phyloP scores from a whole-genome alignment of 768 basidiomycete species.

The Naematelia encephala region DNA sequence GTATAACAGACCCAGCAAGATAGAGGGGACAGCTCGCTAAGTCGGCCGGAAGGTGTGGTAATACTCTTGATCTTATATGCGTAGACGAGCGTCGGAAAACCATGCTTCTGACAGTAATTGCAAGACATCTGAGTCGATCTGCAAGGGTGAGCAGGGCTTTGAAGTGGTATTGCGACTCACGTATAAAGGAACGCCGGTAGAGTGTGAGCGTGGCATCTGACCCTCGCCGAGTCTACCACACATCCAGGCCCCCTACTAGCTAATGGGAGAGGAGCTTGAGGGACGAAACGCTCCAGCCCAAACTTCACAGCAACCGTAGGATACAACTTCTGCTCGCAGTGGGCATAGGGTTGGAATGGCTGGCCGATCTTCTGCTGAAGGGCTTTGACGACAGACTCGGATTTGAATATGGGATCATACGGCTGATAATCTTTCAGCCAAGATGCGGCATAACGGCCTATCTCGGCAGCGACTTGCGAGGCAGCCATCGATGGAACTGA shows the following conservation, averaged over 20 bases:
- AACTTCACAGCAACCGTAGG: background rate
- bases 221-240: background rate
- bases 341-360: background rate
- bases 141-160: no score
- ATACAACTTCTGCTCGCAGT: background rate
- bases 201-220: background rate
- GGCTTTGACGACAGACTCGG: background rate
- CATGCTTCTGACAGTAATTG: background rate
- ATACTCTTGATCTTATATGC: background rate
- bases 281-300: background rate
- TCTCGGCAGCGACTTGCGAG: no score
- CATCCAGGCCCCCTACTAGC: background rate
- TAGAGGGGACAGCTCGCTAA: background rate
- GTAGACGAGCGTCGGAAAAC: background rate
- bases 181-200: slow-evolving; percentile 5
- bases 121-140: background rate
- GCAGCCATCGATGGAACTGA: no score
- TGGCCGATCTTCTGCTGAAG: background rate
- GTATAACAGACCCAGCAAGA: background rate
- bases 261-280: background rate
- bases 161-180: no score
- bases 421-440: background rate
- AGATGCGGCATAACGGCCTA: background rate
- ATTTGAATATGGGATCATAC: background rate
- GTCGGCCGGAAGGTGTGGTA: no score